phyloP scores from a whole-genome alignment of 768 basidiomycete species.

The Psilocybe azurescens region DNA sequence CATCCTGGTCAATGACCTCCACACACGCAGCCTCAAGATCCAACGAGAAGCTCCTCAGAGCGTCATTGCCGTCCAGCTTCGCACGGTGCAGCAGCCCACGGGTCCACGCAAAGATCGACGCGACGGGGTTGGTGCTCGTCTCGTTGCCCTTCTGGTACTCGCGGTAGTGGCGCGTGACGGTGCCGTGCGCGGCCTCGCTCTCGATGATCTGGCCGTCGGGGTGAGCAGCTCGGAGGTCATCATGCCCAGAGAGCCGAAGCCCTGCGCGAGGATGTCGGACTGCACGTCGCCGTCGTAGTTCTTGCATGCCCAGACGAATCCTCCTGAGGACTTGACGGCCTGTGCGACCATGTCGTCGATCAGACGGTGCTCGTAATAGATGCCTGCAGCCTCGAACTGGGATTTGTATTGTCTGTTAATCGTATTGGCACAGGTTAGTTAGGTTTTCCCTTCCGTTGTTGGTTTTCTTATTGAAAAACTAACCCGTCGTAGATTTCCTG shows the following conservation, averaged over 20 bases:
- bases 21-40: conserved; percentile 88
- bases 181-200: conserved; percentile 96
- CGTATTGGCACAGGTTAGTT: not conserved
- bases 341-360: conserved; percentile 99
- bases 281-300: conserved; percentile 89
- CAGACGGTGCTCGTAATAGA: conserved; percentile 95
- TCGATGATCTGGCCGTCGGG: conserved; percentile 91
- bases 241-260: conserved; percentile 96
- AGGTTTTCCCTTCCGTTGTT: not conserved
- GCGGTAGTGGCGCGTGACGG: conserved; percentile 96
- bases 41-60: conserved; percentile 73
- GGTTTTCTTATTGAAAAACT: conserved; percentile 22
- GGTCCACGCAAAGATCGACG: conserved; percentile 99
- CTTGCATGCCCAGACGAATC: conserved; percentile 81
- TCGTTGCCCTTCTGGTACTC: conserved; percentile 98
- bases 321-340: conserved; percentile 94
- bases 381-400: conserved; percentile 69
- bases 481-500: conserved; percentile 89
- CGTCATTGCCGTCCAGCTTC: conserved; percentile 85
- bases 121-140: conserved; percentile 98
- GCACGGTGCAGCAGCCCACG: conserved; percentile 93
- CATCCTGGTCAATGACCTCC: conserved; percentile 89
- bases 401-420: conserved; percentile 64
- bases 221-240: conserved; percentile 97
- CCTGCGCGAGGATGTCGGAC: conserved; percentile 95